These are phyloP conservation scores for Dendrocalamus latiflorus DNA, from an alignment of 202 grass and related monocot genomes.

Conservation along the genomic window DNA sequence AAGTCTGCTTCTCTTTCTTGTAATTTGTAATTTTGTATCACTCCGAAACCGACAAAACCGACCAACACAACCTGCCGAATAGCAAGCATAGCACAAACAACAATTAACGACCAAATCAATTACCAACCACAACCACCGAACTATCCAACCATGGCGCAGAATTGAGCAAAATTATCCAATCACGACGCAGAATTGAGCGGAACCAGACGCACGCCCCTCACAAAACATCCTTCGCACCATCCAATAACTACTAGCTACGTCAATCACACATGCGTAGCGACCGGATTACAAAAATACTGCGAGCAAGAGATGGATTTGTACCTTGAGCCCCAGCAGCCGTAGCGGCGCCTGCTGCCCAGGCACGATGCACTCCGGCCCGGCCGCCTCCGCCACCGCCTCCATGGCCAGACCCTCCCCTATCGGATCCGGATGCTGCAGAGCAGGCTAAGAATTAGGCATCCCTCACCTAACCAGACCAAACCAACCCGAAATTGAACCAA, in stretches of 20 bases:
- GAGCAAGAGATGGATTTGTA: constrained; percentile 17
- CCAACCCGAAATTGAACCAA: not conserved
- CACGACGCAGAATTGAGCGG: not conserved
- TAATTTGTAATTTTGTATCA: not conserved
- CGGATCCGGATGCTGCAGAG: constrained; percentile 79
- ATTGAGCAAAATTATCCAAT: not conserved
- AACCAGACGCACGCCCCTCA: not conserved
- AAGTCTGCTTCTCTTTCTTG: not conserved
- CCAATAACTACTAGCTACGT: constrained; percentile 1
- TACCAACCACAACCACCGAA: not conserved
- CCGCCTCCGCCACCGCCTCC: constrained; percentile 85
- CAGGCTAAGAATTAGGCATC: constrained; percentile 6
- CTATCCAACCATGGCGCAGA: not conserved
- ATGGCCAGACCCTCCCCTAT: constrained; percentile 78
- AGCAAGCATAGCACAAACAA: not conserved
- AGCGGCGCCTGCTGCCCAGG: constrained; percentile 77
- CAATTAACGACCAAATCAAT: not conserved
- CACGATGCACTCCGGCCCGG: constrained; percentile 93
- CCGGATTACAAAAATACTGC: not conserved
- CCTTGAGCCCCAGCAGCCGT: constrained; percentile 88
- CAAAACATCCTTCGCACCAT: not conserved
- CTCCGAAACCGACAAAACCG: not conserved
- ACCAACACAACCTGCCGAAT: not conserved
- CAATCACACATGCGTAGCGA: not conserved
- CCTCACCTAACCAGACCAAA: constrained; percentile 6